Evolutionary conservation across 345 rosid genomes (phyloP), one percentile per base, ranked within the genome.

Genomic region (Microthlaspi erraticum): DNA sequence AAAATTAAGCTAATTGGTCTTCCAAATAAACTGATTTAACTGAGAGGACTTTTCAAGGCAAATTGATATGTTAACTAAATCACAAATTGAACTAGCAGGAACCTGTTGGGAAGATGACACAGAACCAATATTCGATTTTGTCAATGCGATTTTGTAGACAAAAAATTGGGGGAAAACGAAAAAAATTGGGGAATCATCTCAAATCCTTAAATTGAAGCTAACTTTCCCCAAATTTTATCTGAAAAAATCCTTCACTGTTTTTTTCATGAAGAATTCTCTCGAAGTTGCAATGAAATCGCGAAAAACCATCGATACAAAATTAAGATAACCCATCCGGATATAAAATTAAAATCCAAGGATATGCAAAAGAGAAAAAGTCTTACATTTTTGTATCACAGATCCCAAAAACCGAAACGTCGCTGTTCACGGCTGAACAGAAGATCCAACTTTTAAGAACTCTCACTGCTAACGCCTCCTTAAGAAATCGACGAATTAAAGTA

Each of bases 381-480:
- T 72, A 77, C 73, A 29, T 32, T 19, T 53, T 17, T 16, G 43
- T 57, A 14, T 19, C 69, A 32, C 72, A 65, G 72, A 77, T 61
- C 77, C 61, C 73, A 16, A 68, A 73, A 62, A n/a, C n/a, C 36
- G n/a, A 43, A 66, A 44, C 70, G 57, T 46, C 74, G 29, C 49
- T 20, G 75, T 9, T 56, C 41, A 32, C 10, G 48, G 54, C 79
- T 56, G 64, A 63, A 12, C 33, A 18, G 20, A 60, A 56, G 70
- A 55, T 75, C 69, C 41, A 56, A 62, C 7, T 36, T 52, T 46
- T 41, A 45, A 56, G 42, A 38, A 68, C 41, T 20, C 53, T 6
- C 59, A 73, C 72, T 31, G 10, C 17, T 48, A 48, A 62, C 45
- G 64, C 44, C 39, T 61, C 33, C 43, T 41, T 4, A 0, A 1